Base-by-base conservation (phyloP, 768 basidiomycete genomes). In the Antrodiella citrinella region DNA sequence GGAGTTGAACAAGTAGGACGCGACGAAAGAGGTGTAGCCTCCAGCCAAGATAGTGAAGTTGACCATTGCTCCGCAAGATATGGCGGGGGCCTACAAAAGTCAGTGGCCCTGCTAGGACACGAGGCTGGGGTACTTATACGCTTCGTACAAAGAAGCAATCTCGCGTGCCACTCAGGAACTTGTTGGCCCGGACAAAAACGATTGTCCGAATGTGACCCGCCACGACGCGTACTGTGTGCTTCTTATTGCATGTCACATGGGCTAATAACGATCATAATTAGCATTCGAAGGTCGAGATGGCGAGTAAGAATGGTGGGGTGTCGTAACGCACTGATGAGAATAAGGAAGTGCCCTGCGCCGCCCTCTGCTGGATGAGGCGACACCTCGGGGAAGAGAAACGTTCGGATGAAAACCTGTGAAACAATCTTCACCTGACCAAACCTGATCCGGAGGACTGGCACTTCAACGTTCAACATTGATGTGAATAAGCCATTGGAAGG, bases 21-120 rank as follows among this genome's bases (percentile, higher is more conserved):
- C 79, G 48, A 86, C 70, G 56, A 80, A 82, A 51, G 76, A 64
- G 20, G 68, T 63, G 59, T 78, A 85, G 13, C 83, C 83, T 26
- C 84, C 83, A 24, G 84, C 84, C 26, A 86, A 71, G 53, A 87
- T 81, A 3, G 72, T 82, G 59, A 82, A 78, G 49, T 77, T 72
- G 56, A 85, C 83, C 84, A 85, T 86, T 41, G 18, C 46, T 56
- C 47, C 23, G 48, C n/a, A 18, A 18, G 18, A 7, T 43, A 18
- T 43, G n/a, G 35, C 35, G 10, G 10, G 41, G 21, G 21, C 41
- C 18, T 43, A 10, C 7, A 35, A 18, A 43, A 18, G 41, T 43
- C 7, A 43, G 21, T 43, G n/a, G 41, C 41, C 35, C 10, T 38
- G 41, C 19, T 18, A 7, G 30, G 30, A 35, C 30, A 35, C 30